Evolutionary conservation across 805 yeast species (phyloP).

Genomic region (Saccharomycopsis capsularis): DNA sequence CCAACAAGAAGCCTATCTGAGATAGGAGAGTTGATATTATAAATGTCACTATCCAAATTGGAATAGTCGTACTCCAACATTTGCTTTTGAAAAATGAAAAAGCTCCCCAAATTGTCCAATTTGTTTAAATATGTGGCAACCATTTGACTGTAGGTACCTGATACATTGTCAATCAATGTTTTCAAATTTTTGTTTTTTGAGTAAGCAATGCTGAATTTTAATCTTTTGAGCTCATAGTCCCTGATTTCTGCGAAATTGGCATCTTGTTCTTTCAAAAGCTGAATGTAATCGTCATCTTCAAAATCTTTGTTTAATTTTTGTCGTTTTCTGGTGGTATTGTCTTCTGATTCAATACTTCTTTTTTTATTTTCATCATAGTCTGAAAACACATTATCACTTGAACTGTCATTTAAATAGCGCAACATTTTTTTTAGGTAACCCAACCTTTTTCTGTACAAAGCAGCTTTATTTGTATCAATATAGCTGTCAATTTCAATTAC

Average conservation of each 20-base stretch:
- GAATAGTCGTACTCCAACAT: background rate
- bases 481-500: background rate
- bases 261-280: background rate
- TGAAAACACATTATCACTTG: background rate
- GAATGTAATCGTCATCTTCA: background rate
- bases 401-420: background rate
- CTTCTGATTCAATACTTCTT: background rate
- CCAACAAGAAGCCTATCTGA: background rate
- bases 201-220: constrained; percentile 2
- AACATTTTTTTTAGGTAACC: background rate
- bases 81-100: constrained; percentile 14
- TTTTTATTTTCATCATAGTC: background rate
- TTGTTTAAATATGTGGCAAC: constrained; percentile 5
- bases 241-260: constrained; percentile 5
- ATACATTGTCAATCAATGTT: constrained; percentile 3
- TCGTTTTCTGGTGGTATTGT: background rate
- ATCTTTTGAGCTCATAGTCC: constrained; percentile 15
- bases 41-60: background rate
- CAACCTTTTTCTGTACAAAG: background rate
- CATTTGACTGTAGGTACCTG: constrained; percentile 1
- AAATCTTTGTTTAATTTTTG: background rate
- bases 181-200: constrained; percentile 3
- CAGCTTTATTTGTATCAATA: background rate
- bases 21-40: background rate
- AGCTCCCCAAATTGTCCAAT: constrained; percentile 18